Evolutionary conservation across 768 basidiomycete species (phyloP), one percentile per base, ranked within the genome.

Genomic region (Naganishia friedmannii): DNA sequence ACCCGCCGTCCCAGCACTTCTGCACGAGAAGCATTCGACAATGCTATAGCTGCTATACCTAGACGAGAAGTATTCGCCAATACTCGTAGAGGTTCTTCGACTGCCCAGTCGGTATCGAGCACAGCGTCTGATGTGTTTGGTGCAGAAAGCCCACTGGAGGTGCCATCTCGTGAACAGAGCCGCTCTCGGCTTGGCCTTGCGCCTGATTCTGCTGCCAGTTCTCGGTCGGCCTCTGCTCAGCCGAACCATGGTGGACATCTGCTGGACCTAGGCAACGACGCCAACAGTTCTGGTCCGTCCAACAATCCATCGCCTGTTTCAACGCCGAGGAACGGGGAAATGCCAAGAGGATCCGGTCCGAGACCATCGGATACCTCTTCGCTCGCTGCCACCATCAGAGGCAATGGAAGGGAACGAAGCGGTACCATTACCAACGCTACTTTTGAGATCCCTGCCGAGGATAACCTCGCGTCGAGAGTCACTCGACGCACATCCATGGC

Each of bases 391-490:
- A 26, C 26, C 3, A 29, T 15, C 6, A 42, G 60, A 45, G 42
- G 23, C 9, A 17, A 48, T 46, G 68, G 51, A 7, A 29, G 68
- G 21, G 51, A 69, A 51, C 39, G 68, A 58, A 69, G 68, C 45
- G 68, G 68, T 2, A 69, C 68, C 9, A 60, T 69, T 17, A 69
- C 68, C 23, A 68, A 54, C 12, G 31, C 57, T 8, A 58, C 39
- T 45, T 63, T 63, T 34, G 37, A 63, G n/a, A 39, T 26, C 5
- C 21, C 8, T 0, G 9, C 23, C 26, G 60, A 42, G 57, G 17
- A 63, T 12, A 29, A 21, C 15, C n/a, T 63, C n/a, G 60, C 39
- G 5, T 26, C 60, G 15, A 37, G 60, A 45, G 13, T 46, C n/a
- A 34, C 60, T 15, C 29, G 60, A 28, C 48, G 48, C 48, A 23